Evolutionary conservation across 176 grass and related monocot species (phyloP), one percentile per base, ranked within the genome.

Genomic region (Otatea glauca): DNA sequence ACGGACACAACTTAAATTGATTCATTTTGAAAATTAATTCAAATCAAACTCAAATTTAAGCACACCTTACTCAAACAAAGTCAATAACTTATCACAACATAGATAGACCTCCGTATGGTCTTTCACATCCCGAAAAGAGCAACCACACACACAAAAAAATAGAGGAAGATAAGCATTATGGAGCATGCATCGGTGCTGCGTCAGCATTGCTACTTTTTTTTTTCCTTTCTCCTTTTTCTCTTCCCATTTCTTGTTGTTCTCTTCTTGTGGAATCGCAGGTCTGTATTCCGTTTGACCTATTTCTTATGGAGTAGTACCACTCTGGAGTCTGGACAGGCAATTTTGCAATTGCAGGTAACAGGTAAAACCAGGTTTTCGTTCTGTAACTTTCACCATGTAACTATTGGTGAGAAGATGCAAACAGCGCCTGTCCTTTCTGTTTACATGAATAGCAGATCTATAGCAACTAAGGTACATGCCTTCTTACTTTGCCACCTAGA

Each of bases 301-400:
- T 23, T 67, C 39, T 24, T 58, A n/a, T 54, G 43, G 42, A 50
- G 24, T 25, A 8, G 15, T 27, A 39, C 16, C 32, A 32, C 45
- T 69, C 15, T 27, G 15, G 41, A 32, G 23, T 69, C 15, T 27
- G 25, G 39, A 32, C 78, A 60, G 18, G 7, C 16, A 42, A 88
- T 77, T 82, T 72, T 65, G 48, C 47, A 16, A 58, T 24, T 63
- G 65, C 35, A 54, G 32, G 34, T 29, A 17, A 63, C 41, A 69
- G 10, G 85, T 65, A 54, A 38, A 61, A n/a, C 14, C 68, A 24
- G 47, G 60, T 45, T 81, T 75, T 56, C 17, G 18, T 81, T 55
- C 8, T 27, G 48, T 49, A 68, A 13, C 5, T 74, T 73, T 73
- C 80, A 56, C 43, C 65, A 58, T 65, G 56, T 2, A 35, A 24